Conservation (phyloP, 2,329 filamentous ascomycete species). For the Ilyonectria mors-panacis region DNA sequence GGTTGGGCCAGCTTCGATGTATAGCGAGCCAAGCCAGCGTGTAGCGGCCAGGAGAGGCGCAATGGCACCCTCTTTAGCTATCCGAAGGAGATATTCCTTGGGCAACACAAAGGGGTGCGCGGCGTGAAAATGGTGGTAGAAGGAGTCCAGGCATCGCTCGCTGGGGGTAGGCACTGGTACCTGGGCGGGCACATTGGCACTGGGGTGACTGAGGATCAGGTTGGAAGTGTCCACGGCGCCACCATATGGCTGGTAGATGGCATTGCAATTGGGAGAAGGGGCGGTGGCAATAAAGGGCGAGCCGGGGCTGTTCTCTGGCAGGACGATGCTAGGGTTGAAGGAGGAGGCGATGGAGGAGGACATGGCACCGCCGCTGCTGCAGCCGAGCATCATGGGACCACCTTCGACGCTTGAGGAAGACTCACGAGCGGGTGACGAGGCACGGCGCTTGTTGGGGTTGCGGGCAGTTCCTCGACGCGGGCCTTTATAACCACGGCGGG, state of each 20-base stretch:
- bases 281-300: slow-evolving; percentile 41
- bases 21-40: slow-evolving; percentile 70
- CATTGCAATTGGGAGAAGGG: slow-evolving; percentile 30
- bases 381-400: slow-evolving; percentile 61
- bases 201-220: slow-evolving; percentile 36
- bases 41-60: slow-evolving; percentile 68
- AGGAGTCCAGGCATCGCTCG: slow-evolving; percentile 70
- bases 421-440: slow-evolving; percentile 56
- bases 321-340: slow-evolving; percentile 32
- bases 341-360: slow-evolving; percentile 26
- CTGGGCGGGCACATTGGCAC: slow-evolving; percentile 35
- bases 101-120: slow-evolving; percentile 73
- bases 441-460: slow-evolving; percentile 66
- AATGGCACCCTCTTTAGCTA: slow-evolving; percentile 64
- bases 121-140: slow-evolving; percentile 71
- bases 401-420: slow-evolving; percentile 33
- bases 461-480: slow-evolving; percentile 55
- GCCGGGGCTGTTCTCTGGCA: slow-evolving; percentile 31
- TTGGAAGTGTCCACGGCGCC: slow-evolving; percentile 41
- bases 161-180: slow-evolving; percentile 55
- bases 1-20: slow-evolving; percentile 63
- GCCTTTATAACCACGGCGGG: slow-evolving; percentile 82
- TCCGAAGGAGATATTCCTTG: slow-evolving; percentile 63
- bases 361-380: slow-evolving; percentile 44
- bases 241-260: slow-evolving; percentile 37